Base-by-base conservation (phyloP, 169 alveolate genomes). In the Theileria equi region DNA sequence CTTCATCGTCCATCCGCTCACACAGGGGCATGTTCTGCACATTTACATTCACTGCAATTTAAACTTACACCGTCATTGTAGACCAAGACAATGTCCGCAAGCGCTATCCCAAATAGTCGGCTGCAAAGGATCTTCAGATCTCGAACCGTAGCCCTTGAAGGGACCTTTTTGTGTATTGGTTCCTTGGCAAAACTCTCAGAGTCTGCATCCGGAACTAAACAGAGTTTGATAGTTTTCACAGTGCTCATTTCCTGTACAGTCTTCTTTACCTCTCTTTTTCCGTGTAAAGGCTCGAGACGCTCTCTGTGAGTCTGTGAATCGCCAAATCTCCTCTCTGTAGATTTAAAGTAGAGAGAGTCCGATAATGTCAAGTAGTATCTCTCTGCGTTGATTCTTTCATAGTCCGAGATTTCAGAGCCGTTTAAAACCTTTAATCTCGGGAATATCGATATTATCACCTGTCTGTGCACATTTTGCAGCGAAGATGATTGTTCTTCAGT, bases 171-270 rank as follows among this genome's bases (percentile, higher is more conserved):
- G 38, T 34, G 36, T 29, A 65, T 54, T 2, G 54, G 35, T 19
- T 48, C 60, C 13, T 65, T 61, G 17, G 23, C 19, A 38, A 25
- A 57, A 38, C 73, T 65, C 13, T 57, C 79, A n/a, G 72, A 65
- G 35, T 76, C 80, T 10, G 69, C 85, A 28, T 76, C 85, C 13
- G 85, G 85, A 28, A 76, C 48, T 7, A 76, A 40, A 16, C 5
- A 17, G 31, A 76, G 62, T 19, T 43, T 16, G 0, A 76, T 48
- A 34, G 21, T 29, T 17, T 65, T 64, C 23, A n/a, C 4, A 1
- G 21, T 43, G 41, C 36, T 19, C 3, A 13, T 13, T 16, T 19
- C 11, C 10, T 26, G 1, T n/a, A 0, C 28, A 5, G n/a, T n/a
- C 6, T 31, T 11, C 25, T 17, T 13, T 10, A 6, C 55, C 1